Evolutionary conservation across 2,329 filamentous ascomycete species (phyloP).

Genomic region (Malbranchea zuffiana): DNA sequence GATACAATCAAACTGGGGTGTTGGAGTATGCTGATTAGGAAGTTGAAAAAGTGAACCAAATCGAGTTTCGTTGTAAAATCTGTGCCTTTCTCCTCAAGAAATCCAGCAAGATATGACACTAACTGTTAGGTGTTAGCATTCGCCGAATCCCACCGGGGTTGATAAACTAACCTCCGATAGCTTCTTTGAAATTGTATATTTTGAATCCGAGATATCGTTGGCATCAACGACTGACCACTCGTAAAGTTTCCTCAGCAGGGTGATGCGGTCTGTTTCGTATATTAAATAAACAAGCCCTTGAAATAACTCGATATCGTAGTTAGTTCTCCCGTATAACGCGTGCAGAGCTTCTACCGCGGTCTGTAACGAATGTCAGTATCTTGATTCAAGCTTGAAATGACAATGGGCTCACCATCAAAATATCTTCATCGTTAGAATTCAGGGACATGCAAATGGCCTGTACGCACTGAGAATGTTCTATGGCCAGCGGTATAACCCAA

Average conservation of each 20-base stretch:
- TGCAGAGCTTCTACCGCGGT: conserved; percentile 75
- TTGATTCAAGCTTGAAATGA: background rate
- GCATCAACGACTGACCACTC: conserved; percentile 70
- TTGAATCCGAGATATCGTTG: conserved; percentile 77
- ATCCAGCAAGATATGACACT: conserved; percentile 72
- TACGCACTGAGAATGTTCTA: conserved; percentile 60
- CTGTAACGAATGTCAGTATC: conserved; percentile 33
- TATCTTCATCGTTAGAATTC: conserved; percentile 55
- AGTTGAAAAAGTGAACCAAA: conserved; percentile 62
- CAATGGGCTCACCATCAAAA: conserved; percentile 63
- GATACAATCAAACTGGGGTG: conserved; percentile 85
- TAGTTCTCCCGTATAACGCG: conserved; percentile 63
- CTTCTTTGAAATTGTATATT: conserved; percentile 87
- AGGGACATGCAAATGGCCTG: conserved; percentile 60
- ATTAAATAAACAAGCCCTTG: conserved; percentile 65
- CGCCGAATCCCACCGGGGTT: background rate
- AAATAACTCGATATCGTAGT: conserved; percentile 69
- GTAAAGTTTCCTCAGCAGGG: conserved; percentile 61
- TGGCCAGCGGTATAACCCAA: conserved; percentile 79
- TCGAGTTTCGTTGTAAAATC: conserved; percentile 56
- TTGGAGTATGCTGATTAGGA: conserved; percentile 68
- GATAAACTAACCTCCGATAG: conserved; percentile 62
- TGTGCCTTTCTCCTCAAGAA: conserved; percentile 65
- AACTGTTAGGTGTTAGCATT: conserved; percentile 43
- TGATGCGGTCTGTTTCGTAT: conserved; percentile 61